These are phyloP conservation scores for Dalbergia cochinchinensis DNA, from an alignment of 306 rosid genomes.

Conservation along the genomic window DNA sequence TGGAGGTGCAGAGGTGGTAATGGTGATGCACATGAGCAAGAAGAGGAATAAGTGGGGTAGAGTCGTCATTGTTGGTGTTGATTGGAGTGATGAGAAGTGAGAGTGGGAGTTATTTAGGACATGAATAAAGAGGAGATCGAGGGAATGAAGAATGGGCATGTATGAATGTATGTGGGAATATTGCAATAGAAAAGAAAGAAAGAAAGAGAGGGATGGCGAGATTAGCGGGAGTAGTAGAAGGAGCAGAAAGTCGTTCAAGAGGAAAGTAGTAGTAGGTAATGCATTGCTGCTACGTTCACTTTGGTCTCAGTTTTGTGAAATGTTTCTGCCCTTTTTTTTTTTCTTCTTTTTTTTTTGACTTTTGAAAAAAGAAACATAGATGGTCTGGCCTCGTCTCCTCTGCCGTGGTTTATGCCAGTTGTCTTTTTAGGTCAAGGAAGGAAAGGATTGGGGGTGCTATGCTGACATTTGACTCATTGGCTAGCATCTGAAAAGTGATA, in stretches of 20 bases:
- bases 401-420: too few species aligned
- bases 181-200: background rate
- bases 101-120: background rate
- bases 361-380: too few species aligned
- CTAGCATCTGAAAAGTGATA: too few species aligned
- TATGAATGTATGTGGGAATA: background rate
- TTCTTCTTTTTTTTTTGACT: too few species aligned
- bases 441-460: too few species aligned
- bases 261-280: background rate
- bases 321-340: background rate
- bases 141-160: background rate
- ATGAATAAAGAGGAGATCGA: background rate
- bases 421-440: too few species aligned
- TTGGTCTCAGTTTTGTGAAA: background rate
- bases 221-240: conserved; percentile 57
- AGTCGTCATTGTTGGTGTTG: conserved; percentile 35
- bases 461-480: too few species aligned
- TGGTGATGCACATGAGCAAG: conserved; percentile 24
- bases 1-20: conserved; percentile 33
- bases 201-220: conserved; percentile 42
- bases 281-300: background rate
- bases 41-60: background rate
- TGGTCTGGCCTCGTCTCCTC: too few species aligned
- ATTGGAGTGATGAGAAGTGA: background rate
- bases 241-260: background rate